Evolutionary conservation across 352 stramenopile genomes (phyloP), one percentile per base, ranked within the genome.

Genomic region (Elongisporangium prolatum): DNA sequence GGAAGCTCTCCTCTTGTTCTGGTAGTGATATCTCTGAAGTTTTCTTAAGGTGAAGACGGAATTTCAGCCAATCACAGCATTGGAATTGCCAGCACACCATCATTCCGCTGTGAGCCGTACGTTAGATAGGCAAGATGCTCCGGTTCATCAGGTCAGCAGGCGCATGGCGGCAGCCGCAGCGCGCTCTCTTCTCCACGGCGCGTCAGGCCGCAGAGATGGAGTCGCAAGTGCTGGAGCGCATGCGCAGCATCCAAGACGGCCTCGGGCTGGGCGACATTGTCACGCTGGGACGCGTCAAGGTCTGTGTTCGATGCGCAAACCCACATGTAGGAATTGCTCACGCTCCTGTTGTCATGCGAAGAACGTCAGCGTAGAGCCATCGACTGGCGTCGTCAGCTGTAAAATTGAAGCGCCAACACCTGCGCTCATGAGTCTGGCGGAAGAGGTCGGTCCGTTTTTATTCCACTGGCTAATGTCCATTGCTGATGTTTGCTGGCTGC

Each of bases 261-360:
- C 66, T 95, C 37, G 80, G 84, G 14, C 71, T 91, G 51, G 77
- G 79, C 54, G 72, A 93, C 53, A 88, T 95, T 40, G 78, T 89
- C 21, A 73, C 83, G 9, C 64, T 89, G 28, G 83, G 86, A n/a
- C 81, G 78, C 53, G 75, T 95, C 52, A 95, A 95, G 71, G 84
- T 91, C 53, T 20, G 67, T 40, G 18, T 5, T 7, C 48, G 40
- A 56, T 67, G n/a, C 13, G 28, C 48, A 57, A 59, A 21, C 28
- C 28, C 34, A 60, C 21, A 57, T 37, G 40, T 38, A 5, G 17
- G 20, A 6, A 11, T 21, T 5, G 28, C 24, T 50, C 1, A 17
- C n/a, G 17, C 8, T 51, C 21, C 10, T 61, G n/a, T 9, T 60
- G 44, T 11, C 38, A 18, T 18, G 1, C 47, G 14, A 21, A 93